These are phyloP conservation scores for Thymus quinquecostatus DNA, from an alignment of 257 asterid genomes.

Conservation along the genomic window DNA sequence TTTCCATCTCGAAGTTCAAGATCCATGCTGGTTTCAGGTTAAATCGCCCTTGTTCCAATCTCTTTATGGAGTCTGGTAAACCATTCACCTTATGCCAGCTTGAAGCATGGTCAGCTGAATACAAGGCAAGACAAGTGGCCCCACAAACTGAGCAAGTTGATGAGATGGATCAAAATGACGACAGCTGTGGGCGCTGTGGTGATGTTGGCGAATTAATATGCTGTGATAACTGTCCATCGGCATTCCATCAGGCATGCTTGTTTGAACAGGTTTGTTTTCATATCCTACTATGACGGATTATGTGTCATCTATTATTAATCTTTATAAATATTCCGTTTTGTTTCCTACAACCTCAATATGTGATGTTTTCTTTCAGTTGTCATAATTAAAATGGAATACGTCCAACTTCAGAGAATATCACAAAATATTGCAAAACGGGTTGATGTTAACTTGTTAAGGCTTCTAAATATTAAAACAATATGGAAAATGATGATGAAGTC, in stretches of 20 bases:
- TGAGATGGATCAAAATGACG: conserved; percentile 91
- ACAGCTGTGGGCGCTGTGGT: conserved; percentile 98
- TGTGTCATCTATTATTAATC: conserved; percentile 10
- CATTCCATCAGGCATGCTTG: conserved; percentile 96
- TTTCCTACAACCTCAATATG: neutral
- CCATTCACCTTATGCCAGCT: conserved; percentile 85
- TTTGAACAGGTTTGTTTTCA: conserved; percentile 68
- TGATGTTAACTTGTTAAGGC: too few relatives aligned
- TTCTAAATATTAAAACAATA: neutral
- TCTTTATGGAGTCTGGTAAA: conserved; percentile 83
- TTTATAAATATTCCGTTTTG: neutral
- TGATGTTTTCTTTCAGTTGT: conserved; percentile 7
- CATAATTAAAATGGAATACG: neutral
- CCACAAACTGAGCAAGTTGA: conserved; percentile 57
- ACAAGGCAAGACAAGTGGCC: conserved; percentile 62
- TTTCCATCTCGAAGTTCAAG: conserved; percentile 75
- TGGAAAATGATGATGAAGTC: neutral
- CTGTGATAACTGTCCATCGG: conserved; percentile 97
- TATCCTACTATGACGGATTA: conserved; percentile 3
- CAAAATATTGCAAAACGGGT: too few relatives aligned
- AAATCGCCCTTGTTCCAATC: conserved; percentile 67
- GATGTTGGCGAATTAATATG: conserved; percentile 94
- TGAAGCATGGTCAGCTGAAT: conserved; percentile 98
- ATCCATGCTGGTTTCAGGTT: conserved; percentile 69
- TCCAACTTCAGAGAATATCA: too few relatives aligned